Evolutionary conservation across 169 alveolate species (phyloP), one percentile per base, ranked within the genome.

Genomic region (Babesia bigemina): DNA sequence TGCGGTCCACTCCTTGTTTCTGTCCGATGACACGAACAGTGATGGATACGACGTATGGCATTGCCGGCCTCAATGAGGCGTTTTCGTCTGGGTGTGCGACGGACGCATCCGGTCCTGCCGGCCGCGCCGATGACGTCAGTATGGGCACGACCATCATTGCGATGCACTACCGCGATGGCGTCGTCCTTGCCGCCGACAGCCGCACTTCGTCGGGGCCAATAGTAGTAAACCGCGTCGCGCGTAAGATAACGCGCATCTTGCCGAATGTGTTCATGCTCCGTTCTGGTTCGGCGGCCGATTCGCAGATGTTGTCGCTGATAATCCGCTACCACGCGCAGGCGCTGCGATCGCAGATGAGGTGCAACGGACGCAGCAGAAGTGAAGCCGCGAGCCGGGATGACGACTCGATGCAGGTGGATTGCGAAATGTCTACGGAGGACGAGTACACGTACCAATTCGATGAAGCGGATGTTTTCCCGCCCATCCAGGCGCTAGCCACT

Each of bases 251-350:
- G 76, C 86, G 92, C 39, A 78, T 93, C 52, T 73, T 93, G 76
- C 95, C 87, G 48, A 94, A 76, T 58, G 92, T 96, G n/a, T 95
- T 91, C 84, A 96, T 95, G 75, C 90, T 96, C 79, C 92, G 98
- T 39, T 91, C 96, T 52, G 99, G 99, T 21, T 82, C 97, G 44
- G 97, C 99, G n/a, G 97, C 98, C 17, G 98, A 96, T 83, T 94
- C 98, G 21, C 97, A 94, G 86, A 94, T 91, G 52, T 69, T 95
- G 56, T 86, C 95, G 48, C 87, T 88, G 75, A 87, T 93, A 19
- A 91, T 92, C 66, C 81, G 91, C 50, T 82, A 92, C 81, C 93
- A 92, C 62, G 81, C 91, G 75, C 77, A 87, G 76, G 92, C 92
- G 72, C 91, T 94, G 70, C 84, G 93, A 13, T 88, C 90, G 73